Evolutionary conservation across 345 rosid species (phyloP).

Genomic region (Linum lewisii): DNA sequence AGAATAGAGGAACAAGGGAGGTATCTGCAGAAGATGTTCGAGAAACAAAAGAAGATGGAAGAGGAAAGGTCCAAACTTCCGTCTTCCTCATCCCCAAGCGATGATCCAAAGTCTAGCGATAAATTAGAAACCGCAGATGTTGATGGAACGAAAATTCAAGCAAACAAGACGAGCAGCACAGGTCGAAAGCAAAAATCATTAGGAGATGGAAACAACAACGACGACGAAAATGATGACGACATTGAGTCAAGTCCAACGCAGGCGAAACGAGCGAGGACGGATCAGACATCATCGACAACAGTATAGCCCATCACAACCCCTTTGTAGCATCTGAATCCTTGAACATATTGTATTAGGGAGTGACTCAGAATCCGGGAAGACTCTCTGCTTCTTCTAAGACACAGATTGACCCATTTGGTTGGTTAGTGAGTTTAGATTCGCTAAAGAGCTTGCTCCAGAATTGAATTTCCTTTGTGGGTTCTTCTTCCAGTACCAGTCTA

Average conservation of each 20-base stretch:
- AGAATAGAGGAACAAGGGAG: constrained; percentile 71
- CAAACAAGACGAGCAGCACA: neutral
- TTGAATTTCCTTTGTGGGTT: no score
- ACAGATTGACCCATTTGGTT: no score
- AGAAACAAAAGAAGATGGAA: constrained; percentile 45
- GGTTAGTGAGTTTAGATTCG: no score
- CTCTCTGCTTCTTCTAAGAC: no score
- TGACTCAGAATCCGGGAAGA: no score
- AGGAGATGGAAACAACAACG: neutral
- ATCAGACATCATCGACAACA: neutral
- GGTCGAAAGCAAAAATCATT: neutral
- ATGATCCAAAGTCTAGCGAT: constrained; percentile 14
- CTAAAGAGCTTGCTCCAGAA: no score
- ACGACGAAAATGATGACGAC: neutral
- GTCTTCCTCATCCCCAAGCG: constrained; percentile 18
- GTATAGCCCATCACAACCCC: neutral
- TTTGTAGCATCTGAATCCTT: no score
- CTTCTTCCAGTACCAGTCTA: no score
- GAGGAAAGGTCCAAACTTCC: constrained; percentile 19
- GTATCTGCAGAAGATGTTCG: constrained; percentile 51
- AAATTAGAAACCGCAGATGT: constrained; percentile 15
- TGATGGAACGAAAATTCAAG: neutral
- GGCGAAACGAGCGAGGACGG: constrained; percentile 1
- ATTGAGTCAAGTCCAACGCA: neutral
- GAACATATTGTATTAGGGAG: no score